Conservation (phyloP, 108 stramenopile genomes). For the Thalassiosira profunda region DNA sequence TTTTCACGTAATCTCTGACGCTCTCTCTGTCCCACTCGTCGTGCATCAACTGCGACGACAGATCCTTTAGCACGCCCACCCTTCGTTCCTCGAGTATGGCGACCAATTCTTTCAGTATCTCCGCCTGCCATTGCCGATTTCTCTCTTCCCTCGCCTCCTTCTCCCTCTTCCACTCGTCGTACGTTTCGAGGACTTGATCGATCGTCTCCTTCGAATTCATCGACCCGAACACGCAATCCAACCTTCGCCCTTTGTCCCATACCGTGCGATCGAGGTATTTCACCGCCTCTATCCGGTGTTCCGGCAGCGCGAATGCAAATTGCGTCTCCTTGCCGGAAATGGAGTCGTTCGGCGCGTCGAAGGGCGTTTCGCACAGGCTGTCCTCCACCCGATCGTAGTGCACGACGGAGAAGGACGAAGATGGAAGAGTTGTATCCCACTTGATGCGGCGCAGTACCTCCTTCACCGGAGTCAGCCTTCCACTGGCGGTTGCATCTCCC, state of each 20-base stretch:
- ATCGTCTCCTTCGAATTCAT: constrained; percentile 69
- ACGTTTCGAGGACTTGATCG: constrained; percentile 61
- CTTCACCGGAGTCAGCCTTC: constrained; percentile 69
- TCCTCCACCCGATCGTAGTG: constrained; percentile 79
- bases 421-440: constrained; percentile 61
- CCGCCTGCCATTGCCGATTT: constrained; percentile 50
- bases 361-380: constrained; percentile 60
- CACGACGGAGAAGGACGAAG: constrained; percentile 64
- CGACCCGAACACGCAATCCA: constrained; percentile 78
- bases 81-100: constrained; percentile 49
- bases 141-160: constrained; percentile 48
- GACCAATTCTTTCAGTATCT: constrained; percentile 47
- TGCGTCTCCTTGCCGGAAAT: constrained; percentile 61
- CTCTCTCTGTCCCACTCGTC: constrained; percentile 21
- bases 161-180: constrained; percentile 79
- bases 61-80: constrained; percentile 44
- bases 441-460: constrained; percentile 84
- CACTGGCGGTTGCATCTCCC: constrained; percentile 2
- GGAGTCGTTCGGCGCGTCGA: constrained; percentile 73
- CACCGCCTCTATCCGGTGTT: constrained; percentile 80
- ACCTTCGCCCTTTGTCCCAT: constrained; percentile 73
- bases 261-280: constrained; percentile 82
- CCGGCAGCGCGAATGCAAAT: constrained; percentile 83
- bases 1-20: constrained; percentile 57
- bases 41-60: constrained; percentile 31